phyloP scores from a whole-genome alignment of 2,329 filamentous ascomycete genomes.

The Blastomyces emzantsi region DNA sequence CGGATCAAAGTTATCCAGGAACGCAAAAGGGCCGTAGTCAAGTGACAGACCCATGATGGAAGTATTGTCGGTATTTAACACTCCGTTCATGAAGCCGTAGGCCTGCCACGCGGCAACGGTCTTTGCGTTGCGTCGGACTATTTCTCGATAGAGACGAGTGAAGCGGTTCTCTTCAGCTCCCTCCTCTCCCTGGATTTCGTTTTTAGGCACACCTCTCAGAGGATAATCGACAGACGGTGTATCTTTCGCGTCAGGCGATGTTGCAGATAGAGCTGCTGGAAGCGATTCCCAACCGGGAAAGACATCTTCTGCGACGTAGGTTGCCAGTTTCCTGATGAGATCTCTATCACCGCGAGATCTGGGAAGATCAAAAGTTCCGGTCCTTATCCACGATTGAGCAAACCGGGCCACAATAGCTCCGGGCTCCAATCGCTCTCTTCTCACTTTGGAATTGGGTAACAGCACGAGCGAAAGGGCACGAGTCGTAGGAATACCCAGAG shows the following conservation, averaged over 20 bases:
- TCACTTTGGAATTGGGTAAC: constrained; percentile 61
- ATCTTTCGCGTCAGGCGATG: constrained; percentile 34
- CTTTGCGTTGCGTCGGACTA: constrained; percentile 72
- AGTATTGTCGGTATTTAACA: constrained; percentile 96
- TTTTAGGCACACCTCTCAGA: constrained; percentile 45
- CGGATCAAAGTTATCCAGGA: constrained; percentile 95
- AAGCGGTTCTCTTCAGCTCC: constrained; percentile 76
- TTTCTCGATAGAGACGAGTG: constrained; percentile 74
- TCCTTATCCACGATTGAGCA: constrained; percentile 80
- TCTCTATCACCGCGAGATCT: constrained; percentile 69
- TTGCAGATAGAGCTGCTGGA: constrained; percentile 46
- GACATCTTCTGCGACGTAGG: constrained; percentile 80
- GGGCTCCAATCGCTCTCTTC: constrained; percentile 73
- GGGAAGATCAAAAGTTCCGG: constrained; percentile 95
- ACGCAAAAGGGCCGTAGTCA: constrained; percentile 95
- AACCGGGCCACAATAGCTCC: constrained; percentile 90
- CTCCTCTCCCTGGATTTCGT: constrained; percentile 56
- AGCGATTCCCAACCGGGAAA: constrained; percentile 81
- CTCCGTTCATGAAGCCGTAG: constrained; percentile 98
- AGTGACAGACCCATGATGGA: constrained; percentile 81
- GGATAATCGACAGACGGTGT: constrained; percentile 36
- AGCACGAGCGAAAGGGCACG: constrained; percentile 75
- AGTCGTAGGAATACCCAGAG: constrained; percentile 76
- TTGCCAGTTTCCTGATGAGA: constrained; percentile 63
- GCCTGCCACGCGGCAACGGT: constrained; percentile 94